Percentiles rank a stretch among this genome's conserved stretches.
These are phyloP conservation scores for Hydnum rufescens DNA, from an alignment of 768 basidiomycete species.

Conservation along the genomic window DNA sequence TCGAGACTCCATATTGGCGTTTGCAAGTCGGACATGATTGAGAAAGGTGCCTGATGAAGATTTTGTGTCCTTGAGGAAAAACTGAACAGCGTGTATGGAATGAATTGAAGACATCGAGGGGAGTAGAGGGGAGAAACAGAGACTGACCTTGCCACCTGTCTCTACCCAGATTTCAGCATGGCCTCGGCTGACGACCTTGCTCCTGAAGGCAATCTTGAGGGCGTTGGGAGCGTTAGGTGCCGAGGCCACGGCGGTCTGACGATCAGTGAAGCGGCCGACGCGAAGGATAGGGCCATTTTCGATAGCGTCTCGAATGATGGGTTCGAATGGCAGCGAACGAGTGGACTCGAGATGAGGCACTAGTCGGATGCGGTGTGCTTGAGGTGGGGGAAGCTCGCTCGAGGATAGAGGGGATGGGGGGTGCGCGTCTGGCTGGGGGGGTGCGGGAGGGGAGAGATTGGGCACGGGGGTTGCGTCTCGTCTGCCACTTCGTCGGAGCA, in stretches of 20 bases:
- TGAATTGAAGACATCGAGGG: not conserved
- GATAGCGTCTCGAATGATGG: conserved; percentile 68
- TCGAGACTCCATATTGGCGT: conserved; percentile 62
- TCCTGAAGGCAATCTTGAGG: conserved; percentile 83
- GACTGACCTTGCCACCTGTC: conserved; percentile 20
- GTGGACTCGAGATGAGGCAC: conserved; percentile 89
- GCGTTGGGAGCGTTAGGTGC: conserved; percentile 43
- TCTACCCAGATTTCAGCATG: conserved; percentile 88
- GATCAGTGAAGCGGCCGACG: conserved; percentile 89
- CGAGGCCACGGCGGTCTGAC: conserved; percentile 39
- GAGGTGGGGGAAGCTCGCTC: no score
- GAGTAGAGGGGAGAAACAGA: not conserved
- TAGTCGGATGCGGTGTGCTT: conserved; percentile 80
- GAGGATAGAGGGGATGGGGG: no score
- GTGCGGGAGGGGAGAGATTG: not conserved
- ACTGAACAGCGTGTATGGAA: conserved; percentile 21
- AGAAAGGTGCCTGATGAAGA: conserved; percentile 83
- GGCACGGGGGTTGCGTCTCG: not conserved
- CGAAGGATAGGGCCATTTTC: conserved; percentile 52
- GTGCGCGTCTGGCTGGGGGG: no score
- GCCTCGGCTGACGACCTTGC: conserved; percentile 82
- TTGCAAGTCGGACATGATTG: conserved; percentile 78
- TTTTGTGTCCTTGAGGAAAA: conserved; percentile 81
- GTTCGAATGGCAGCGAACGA: conserved; percentile 78
- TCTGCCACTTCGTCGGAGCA: not conserved